Conservation (phyloP, 208 protist species). For the Leishmania braziliensis region DNA sequence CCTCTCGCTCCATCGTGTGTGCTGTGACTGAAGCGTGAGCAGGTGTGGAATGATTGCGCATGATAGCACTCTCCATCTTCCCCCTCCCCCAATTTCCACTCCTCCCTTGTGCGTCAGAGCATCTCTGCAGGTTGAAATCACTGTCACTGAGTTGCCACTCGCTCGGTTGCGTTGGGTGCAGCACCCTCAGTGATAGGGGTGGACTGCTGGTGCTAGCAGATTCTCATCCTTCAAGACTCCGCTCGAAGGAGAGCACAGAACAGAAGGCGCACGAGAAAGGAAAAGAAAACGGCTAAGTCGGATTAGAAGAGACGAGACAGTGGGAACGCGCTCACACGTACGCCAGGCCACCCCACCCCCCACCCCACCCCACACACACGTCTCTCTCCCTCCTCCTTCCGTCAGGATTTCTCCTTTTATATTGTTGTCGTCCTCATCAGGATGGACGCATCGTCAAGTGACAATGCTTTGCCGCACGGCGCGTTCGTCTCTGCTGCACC, state of each 20-base stretch:
- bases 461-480: neutral
- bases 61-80: neutral
- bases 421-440: neutral
- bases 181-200: neutral
- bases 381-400: neutral
- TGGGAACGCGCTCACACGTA: neutral
- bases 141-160: too few relatives aligned
- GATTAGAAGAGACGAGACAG: neutral
- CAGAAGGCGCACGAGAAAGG: neutral
- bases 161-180: neutral
- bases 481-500: conserved; percentile 32
- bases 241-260: neutral
- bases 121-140: neutral
- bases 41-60: neutral
- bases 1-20: neutral
- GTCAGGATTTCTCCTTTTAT: neutral
- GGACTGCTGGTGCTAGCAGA: neutral
- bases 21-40: neutral
- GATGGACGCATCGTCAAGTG: neutral
- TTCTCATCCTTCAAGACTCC: neutral
- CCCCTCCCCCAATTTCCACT: neutral
- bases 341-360: neutral
- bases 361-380: neutral
- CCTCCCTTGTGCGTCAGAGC: neutral
- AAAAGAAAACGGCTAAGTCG: neutral